phyloP scores from a whole-genome alignment of 495 filamentous ascomycete genomes.

The Neurospora cerealis region DNA sequence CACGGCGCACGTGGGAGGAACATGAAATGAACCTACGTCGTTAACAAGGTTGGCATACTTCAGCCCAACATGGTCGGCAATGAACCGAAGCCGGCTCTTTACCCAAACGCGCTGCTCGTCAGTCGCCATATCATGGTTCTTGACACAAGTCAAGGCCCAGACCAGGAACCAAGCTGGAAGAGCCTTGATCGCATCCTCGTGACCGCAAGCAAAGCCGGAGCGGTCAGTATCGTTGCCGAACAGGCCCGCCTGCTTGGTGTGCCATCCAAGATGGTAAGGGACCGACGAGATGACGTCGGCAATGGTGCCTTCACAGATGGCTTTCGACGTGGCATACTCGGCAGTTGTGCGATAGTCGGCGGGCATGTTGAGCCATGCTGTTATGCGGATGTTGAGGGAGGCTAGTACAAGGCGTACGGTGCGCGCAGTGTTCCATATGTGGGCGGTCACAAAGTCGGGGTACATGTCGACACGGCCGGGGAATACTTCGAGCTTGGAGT shows the following conservation, averaged over 20 bases:
- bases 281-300: slow-evolving; percentile 41
- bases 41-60: slow-evolving; percentile 34
- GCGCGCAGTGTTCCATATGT: slow-evolving; percentile 34
- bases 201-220: slow-evolving; percentile 29
- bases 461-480: slow-evolving; percentile 45
- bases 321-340: slow-evolving; percentile 34
- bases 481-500: slow-evolving; percentile 32
- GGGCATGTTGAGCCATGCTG: slow-evolving; percentile 37
- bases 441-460: slow-evolving; percentile 36
- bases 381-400: slow-evolving; percentile 32
- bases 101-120: slow-evolving; percentile 36
- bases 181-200: slow-evolving; percentile 27
- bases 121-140: slow-evolving; percentile 33
- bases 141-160: slow-evolving; percentile 26
- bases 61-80: slow-evolving; percentile 32
- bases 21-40: slow-evolving; percentile 19
- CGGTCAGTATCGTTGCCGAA: slow-evolving; percentile 5
- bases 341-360: slow-evolving; percentile 41
- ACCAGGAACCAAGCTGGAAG: slow-evolving; percentile 35
- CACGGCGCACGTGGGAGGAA: background rate
- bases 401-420: slow-evolving; percentile 33
- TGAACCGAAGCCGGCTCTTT: slow-evolving; percentile 29
- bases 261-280: slow-evolving; percentile 44
- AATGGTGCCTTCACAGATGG: slow-evolving; percentile 31
- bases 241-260: slow-evolving; percentile 15